phyloP scores from a whole-genome alignment of 1,139 yeast species.

The Saccharomyces hybrid region DNA sequence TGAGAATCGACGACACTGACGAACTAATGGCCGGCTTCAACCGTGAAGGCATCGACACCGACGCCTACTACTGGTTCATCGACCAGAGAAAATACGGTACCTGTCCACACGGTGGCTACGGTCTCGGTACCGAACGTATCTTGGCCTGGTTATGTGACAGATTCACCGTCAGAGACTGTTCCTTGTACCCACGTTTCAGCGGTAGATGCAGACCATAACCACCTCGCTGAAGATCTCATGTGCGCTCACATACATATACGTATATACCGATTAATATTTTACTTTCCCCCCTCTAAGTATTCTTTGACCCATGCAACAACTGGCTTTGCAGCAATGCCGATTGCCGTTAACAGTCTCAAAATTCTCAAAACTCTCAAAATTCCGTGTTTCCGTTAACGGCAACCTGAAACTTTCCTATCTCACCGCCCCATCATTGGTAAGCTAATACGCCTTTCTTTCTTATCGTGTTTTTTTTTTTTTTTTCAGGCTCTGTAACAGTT shows the following conservation, averaged over 20 bases:
- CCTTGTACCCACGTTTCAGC: slow-evolving; percentile 93
- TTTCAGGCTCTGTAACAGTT: no score
- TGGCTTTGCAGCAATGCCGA: not conserved
- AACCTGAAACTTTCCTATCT: no score
- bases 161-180: slow-evolving; percentile 96
- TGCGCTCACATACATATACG: not conserved
- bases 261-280: not conserved
- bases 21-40: slow-evolving; percentile 84
- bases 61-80: slow-evolving; percentile 86
- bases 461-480: no score
- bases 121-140: slow-evolving; percentile 95
- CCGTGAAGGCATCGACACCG: slow-evolving; percentile 80
- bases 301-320: not conserved
- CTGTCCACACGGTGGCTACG: slow-evolving; percentile 98
- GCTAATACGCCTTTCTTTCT: no score
- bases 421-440: no score
- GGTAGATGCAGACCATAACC: slow-evolving; percentile 94
- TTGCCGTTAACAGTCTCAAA: no score
- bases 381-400: no score
- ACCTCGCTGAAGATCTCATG: not conserved
- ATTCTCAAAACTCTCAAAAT: no score
- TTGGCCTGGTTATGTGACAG: slow-evolving; percentile 97
- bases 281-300: not conserved
- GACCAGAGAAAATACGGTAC: slow-evolving; percentile 97
- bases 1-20: slow-evolving; percentile 82